Evolutionary conservation across 1,139 yeast genomes (phyloP), one percentile per base, ranked within the genome.

Genomic region (Scheffersomyces lignicola): DNA sequence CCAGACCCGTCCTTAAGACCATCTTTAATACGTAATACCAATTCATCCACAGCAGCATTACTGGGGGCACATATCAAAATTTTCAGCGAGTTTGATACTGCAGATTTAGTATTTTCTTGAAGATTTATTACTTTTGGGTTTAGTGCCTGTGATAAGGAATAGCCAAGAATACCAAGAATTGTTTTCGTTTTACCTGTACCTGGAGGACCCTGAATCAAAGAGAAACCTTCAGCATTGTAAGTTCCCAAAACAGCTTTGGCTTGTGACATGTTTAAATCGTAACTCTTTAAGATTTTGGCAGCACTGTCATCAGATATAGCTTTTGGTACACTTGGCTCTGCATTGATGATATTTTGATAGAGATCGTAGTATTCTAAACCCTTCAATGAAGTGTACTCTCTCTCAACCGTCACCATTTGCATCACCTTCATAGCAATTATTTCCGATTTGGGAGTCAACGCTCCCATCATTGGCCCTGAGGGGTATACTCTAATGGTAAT

Each of bases 101-200:
- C 18, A 11, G 29, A 14, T 11, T 18, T 32, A 5, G 42, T 35
- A 7, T 31, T 28, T 7, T 30, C 33, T 15, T 43, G 44, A 3
- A 62, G 50, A 1, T 53, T 48, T 10, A 76, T 70, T 1, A 58
- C 46, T 33, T 64, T 47, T 32, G 54, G 52, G 39, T 54, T 47
- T 32, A 31, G 41, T 13, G 53, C 46, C 28, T 56, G 54, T 4
- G 69, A 58, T 38, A 90, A 60, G 39, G 82, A 77, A 38, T 87
- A 80, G 0, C 97, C 97, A 29, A 92, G 79, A 37, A 92, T 83
- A 17, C 97, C 97, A 29, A 94, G 60, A 63, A 94, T 92, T 0
- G 99, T 94, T 54, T 92, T 94, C 1, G 99, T 94, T 57, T 94
- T 94, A 66, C 98, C 98, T 0, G 98, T 92, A 62, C 97, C 97